Conservation (phyloP, 768 basidiomycete genomes). For the Suillus americanus region DNA sequence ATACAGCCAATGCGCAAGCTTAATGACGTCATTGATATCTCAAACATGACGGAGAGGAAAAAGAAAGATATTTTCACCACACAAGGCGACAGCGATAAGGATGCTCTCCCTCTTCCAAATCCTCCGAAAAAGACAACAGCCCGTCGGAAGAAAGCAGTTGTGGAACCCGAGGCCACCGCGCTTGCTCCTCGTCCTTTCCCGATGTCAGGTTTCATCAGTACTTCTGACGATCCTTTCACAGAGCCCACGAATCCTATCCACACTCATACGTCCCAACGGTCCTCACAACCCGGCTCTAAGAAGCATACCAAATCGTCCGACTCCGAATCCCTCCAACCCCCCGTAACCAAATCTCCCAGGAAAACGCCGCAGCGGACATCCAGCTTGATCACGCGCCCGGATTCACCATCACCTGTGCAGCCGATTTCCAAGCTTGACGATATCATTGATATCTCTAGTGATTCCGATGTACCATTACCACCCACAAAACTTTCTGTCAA, state of each 20-base stretch:
- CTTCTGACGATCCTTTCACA: constrained; percentile 6
- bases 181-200: constrained; percentile 25
- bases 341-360: constrained; percentile 18
- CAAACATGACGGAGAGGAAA: constrained; percentile 28
- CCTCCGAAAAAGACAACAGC: not conserved
- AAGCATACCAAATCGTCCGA: not conserved
- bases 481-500: constrained; percentile 1
- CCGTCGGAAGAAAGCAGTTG: not conserved
- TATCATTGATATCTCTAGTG: constrained; percentile 41
- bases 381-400: constrained; percentile 11
- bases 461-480: constrained; percentile 27
- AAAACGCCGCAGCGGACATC: constrained; percentile 11
- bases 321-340: constrained; percentile 27
- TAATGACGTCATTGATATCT: constrained; percentile 30
- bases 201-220: constrained; percentile 13
- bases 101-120: not conserved
- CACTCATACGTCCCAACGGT: not conserved
- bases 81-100: constrained; percentile 5
- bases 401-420: constrained; percentile 8
- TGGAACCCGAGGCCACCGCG: not conserved
- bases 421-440: constrained; percentile 9
- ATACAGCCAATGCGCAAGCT: constrained; percentile 13
- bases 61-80: constrained; percentile 9
- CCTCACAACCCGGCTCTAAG: constrained; percentile 6
- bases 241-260: not conserved